These are phyloP conservation scores for Eimeria sp. DNA, from an alignment of 169 alveolate genomes.

Conservation along the genomic window DNA sequence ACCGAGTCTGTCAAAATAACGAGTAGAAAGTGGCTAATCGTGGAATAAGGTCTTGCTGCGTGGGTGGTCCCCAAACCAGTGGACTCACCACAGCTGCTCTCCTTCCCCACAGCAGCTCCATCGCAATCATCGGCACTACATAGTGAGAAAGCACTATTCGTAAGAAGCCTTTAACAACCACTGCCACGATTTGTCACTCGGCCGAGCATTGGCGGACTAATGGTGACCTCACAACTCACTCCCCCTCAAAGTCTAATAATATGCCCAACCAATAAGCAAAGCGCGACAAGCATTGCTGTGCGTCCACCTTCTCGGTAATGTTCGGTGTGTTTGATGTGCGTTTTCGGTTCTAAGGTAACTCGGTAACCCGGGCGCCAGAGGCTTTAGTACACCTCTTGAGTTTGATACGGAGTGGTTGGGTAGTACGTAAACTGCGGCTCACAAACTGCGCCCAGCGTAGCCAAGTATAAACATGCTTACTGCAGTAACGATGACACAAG, in stretches of 20 bases:
- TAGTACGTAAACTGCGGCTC: background rate
- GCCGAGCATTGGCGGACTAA: background rate
- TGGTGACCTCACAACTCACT: background rate
- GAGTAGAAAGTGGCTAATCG: background rate
- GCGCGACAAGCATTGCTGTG: too few relatives aligned
- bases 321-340: too few relatives aligned
- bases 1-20: too few relatives aligned
- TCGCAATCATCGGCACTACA: background rate
- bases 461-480: background rate
- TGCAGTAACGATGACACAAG: background rate
- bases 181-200: background rate
- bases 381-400: background rate
- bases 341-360: background rate
- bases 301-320: too few relatives aligned
- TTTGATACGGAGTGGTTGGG: background rate
- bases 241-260: too few relatives aligned
- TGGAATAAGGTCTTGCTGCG: background rate
- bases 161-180: background rate
- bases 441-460: background rate
- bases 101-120: background rate
- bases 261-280: too few relatives aligned
- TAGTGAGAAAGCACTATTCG: background rate
- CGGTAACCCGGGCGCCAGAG: background rate
- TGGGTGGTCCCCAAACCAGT: background rate
- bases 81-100: background rate